Percentiles rank a stretch among this genome's conserved stretches.
These are phyloP conservation scores for Echites panduratus DNA, from an alignment of 257 asterid genomes.

Conservation along the genomic window DNA sequence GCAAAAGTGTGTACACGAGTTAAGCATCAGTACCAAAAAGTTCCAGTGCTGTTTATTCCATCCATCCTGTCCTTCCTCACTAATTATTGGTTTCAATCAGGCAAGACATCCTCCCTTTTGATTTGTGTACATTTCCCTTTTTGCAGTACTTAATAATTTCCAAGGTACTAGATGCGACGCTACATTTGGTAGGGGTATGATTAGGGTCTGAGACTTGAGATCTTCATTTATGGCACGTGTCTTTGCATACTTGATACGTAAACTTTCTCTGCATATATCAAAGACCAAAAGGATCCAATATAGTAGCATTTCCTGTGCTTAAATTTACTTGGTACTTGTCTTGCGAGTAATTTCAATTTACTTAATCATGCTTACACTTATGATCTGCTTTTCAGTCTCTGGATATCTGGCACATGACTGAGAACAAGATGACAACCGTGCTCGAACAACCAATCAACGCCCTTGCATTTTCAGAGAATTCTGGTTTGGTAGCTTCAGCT, in stretches of 20 bases:
- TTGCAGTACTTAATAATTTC: neutral
- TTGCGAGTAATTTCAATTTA: neutral
- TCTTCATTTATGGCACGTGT: neutral
- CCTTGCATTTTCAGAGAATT: slow-evolving; percentile 20
- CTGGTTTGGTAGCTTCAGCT: slow-evolving; percentile 34
- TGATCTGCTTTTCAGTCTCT: slow-evolving; percentile 23
- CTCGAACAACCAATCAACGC: slow-evolving; percentile 16
- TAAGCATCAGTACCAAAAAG: slow-evolving; percentile 23
- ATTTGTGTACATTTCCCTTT: neutral
- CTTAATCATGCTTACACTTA: neutral
- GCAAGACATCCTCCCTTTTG: slow-evolving; percentile 13
- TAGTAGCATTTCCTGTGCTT: neutral
- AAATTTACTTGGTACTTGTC: neutral
- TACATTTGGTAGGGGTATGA: neutral
- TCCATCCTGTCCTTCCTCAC: slow-evolving; percentile 23
- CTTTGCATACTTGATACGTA: neutral
- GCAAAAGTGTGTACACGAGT: slow-evolving; percentile 27
- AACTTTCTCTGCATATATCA: neutral
- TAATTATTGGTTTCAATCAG: slow-evolving; percentile 28
- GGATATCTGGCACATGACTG: slow-evolving; percentile 41
- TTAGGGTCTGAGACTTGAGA: neutral
- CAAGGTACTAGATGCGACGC: neutral
- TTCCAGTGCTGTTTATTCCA: slow-evolving; percentile 31
- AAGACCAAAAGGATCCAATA: neutral
- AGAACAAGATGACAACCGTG: slow-evolving; percentile 25